phyloP scores from a whole-genome alignment of 176 grass and related monocot species.

The Paspalum notatum region DNA sequence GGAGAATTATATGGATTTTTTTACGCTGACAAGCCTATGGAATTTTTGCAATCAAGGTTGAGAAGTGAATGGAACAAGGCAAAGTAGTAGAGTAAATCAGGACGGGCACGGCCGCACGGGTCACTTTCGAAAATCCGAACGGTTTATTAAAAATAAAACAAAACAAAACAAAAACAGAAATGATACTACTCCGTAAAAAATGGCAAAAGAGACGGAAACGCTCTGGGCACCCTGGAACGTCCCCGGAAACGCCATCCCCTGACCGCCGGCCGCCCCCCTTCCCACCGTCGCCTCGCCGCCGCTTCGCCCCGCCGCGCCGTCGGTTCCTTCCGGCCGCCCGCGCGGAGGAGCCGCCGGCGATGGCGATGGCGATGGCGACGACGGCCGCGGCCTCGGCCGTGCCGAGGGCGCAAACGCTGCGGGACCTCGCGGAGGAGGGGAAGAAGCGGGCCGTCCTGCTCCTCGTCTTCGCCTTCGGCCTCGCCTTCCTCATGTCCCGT shows the following conservation, averaged over 20 bases:
- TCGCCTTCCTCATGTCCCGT: conserved; percentile 66
- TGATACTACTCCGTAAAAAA: not conserved
- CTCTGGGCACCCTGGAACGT: not conserved
- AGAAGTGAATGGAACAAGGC: too few species aligned
- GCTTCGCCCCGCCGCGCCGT: conserved; percentile 1
- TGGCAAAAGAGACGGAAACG: not conserved
- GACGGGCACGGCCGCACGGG: too few species aligned
- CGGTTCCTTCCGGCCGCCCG: not conserved
- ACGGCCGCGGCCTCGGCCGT: not conserved
- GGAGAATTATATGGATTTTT: too few species aligned
- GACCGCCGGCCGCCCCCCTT: conserved; percentile 27
- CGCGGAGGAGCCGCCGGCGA: conserved; percentile 24
- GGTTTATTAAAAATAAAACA: too few species aligned
- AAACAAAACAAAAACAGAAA: too few species aligned
- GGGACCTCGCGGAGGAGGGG: conserved; percentile 61
- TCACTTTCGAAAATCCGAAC: too few species aligned
- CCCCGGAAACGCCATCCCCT: not conserved
- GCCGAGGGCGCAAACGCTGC: conserved; percentile 41
- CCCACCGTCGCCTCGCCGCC: conserved; percentile 1
- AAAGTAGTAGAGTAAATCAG: too few species aligned
- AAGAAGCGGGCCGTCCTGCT: conserved; percentile 65
- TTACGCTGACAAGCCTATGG: too few species aligned
- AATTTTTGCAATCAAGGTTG: too few species aligned
- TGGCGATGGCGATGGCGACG: conserved; percentile 37
- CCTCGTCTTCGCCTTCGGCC: conserved; percentile 57